Base-by-base conservation (phyloP, 495 filamentous ascomycete genomes). In the Lophiotrema nucula region DNA sequence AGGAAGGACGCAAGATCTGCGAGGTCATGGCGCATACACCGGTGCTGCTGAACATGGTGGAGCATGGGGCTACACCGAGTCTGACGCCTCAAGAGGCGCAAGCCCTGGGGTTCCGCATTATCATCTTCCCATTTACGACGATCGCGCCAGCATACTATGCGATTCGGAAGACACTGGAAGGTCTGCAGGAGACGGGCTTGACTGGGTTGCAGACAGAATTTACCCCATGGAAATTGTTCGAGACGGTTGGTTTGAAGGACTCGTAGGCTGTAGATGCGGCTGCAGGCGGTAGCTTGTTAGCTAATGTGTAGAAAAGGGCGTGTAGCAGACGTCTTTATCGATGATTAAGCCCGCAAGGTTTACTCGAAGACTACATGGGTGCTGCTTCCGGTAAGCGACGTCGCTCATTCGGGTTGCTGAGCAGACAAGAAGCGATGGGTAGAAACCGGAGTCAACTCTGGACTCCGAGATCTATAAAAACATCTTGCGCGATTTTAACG, bases 241-340 rank as follows among this genome's bases (percentile, higher is more conserved):
- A 81, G 55, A 73, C 83, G 16, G 84, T 81, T 67, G 83, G 83
- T 2, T 69, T 86, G 45, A 71, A 76, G 68, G 78, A 85, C 23
- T 75, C 75, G 12, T 77, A 83, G 73, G 73, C 74, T 37, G 71
- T 86, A 48, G 83, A 86, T 65, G 74, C 71, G 23, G 70, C 73
- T 54, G 78, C 83, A 12, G 83, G 83, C 25, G 80, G 80, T 0
- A 70, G 69, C 53, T 76, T 72, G 18, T 82, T 67, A 45, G 43
- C 41, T 25, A 38, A 38, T 35, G 60, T 35, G n/a, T 44, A 33
- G 27, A 56, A 58, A n/a, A 54, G 39, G 39, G 39, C 8, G 33
- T 37, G 33, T 10, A 37, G 33, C 10, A 37, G 33, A n/a, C n/a
- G n/a, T n/a, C n/a, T n/a, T n/a, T n/a, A n/a, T n/a, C n/a, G n/a